Percentiles rank a stretch among this genome's conserved stretches.
These are phyloP conservation scores for Pneumocystis carinii DNA, from an alignment of 1,139 yeast genomes.

Conservation along the genomic window DNA sequence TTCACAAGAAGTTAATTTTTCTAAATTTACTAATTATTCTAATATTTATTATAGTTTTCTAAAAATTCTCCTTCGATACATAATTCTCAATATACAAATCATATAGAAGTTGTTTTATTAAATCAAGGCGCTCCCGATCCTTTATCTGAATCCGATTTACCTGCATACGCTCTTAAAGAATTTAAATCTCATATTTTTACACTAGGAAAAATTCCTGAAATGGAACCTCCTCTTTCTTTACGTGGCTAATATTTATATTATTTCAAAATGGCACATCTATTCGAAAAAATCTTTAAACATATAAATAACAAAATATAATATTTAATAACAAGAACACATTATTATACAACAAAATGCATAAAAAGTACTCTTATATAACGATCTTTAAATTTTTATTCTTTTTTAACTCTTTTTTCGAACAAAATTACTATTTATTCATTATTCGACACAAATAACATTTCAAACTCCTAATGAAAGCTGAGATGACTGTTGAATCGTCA, in stretches of 20 bases:
- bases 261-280: constrained; percentile 13
- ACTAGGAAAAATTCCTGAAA: constrained; percentile 62
- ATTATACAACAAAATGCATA: no score
- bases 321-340: no score
- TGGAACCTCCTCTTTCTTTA: constrained; percentile 48
- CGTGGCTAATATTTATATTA: constrained; percentile 19
- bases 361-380: constrained; percentile 4
- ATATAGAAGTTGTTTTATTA: background rate
- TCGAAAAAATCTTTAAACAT: no score
- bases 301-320: no score
- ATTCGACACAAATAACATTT: background rate
- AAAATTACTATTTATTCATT: background rate
- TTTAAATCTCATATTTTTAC: constrained; percentile 40
- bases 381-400: constrained; percentile 22
- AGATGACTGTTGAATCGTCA: constrained; percentile 7
- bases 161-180: constrained; percentile 31
- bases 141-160: constrained; percentile 25
- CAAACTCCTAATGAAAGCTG: background rate
- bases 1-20: background rate
- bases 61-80: background rate
- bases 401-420: constrained; percentile 25
- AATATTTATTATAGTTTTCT: background rate
- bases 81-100: background rate
- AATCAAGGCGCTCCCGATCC: background rate
- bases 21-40: background rate